These are phyloP conservation scores for Wolfiporia cocos DNA, from an alignment of 1,284 basidiomycete species.

Conservation along the genomic window DNA sequence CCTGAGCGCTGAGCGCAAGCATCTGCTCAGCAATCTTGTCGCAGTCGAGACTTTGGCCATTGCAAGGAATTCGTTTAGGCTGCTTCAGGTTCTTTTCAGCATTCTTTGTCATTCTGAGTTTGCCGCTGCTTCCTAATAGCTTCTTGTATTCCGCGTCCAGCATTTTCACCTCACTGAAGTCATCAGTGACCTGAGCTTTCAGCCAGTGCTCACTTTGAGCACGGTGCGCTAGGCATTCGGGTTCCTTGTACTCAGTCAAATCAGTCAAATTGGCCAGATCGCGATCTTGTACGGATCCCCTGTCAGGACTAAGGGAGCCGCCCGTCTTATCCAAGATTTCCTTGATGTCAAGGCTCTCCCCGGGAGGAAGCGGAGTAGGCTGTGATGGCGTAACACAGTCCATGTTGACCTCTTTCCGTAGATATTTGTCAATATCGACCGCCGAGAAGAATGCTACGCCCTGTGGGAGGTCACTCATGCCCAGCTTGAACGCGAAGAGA, in stretches of 20 bases:
- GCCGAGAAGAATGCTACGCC: slow-evolving; percentile 96
- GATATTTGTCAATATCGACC: slow-evolving; percentile 88
- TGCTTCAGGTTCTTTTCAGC: no score
- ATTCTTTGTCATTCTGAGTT: no score
- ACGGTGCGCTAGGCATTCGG: slow-evolving; percentile 60
- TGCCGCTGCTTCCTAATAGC: no score
- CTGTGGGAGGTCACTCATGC: slow-evolving; percentile 95
- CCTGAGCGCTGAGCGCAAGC: no score
- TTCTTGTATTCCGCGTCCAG: no score
- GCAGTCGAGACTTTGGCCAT: no score
- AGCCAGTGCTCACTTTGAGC: slow-evolving; percentile 58
- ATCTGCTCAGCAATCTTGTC: no score
- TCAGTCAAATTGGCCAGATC: slow-evolving; percentile 1
- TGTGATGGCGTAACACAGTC: slow-evolving; percentile 94
- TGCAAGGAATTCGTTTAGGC: no score
- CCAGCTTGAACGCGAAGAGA: slow-evolving; percentile 88
- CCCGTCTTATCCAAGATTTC: slow-evolving; percentile 61
- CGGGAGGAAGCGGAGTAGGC: slow-evolving; percentile 74
- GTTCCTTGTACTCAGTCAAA: slow-evolving; percentile 37
- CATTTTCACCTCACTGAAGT: slow-evolving; percentile 61
- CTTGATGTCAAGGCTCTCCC: slow-evolving; percentile 79
- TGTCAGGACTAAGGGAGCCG: slow-evolving; percentile 56
- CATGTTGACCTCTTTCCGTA: slow-evolving; percentile 97
- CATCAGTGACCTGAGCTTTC: slow-evolving; percentile 65
- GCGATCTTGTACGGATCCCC: not conserved